Percentiles rank a stretch among this genome's conserved stretches.
Conservation (phyloP, 495 filamentous ascomycete species). For the Hapsidospora chrysogenum region DNA sequence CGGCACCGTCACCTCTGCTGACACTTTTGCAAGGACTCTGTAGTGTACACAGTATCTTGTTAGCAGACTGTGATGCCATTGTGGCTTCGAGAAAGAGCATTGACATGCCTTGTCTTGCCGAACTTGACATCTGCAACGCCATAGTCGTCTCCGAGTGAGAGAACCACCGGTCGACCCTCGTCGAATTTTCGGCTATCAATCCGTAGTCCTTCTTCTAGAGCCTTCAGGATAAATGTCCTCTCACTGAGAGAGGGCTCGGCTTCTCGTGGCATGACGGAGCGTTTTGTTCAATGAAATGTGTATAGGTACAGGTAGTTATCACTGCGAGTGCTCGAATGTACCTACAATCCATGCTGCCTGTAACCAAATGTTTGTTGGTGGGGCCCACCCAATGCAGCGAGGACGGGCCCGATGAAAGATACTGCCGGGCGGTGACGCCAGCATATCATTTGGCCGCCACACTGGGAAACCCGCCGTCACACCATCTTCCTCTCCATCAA, state of each 20-base stretch:
- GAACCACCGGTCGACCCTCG: constrained; percentile 54
- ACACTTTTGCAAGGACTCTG: constrained; percentile 71
- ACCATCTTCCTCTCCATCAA: no score
- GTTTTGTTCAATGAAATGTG: no score
- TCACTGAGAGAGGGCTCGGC: constrained; percentile 65
- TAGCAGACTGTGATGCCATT: not conserved
- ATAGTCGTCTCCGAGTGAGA: constrained; percentile 80
- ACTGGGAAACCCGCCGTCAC: no score
- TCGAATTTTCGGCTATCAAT: constrained; percentile 72
- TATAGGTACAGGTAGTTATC: no score
- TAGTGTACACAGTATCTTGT: constrained; percentile 3
- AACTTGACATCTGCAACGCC: constrained; percentile 78
- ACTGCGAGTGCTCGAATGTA: no score
- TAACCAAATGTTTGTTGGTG: no score
- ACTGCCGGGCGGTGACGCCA: constrained; percentile 16
- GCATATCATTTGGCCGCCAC: no score
- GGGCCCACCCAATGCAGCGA: no score
- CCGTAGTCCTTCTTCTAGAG: constrained; percentile 57
- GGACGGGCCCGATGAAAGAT: constrained; percentile 3
- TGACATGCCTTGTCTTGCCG: constrained; percentile 68
- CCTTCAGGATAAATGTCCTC: constrained; percentile 57
- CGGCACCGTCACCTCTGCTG: constrained; percentile 72
- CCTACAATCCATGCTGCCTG: no score
- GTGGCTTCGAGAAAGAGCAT: not conserved
- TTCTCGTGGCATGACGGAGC: constrained; percentile 86